These are phyloP conservation scores for Triglochin maritima DNA, from an alignment of 106 monocot genomes.

Conservation along the genomic window DNA sequence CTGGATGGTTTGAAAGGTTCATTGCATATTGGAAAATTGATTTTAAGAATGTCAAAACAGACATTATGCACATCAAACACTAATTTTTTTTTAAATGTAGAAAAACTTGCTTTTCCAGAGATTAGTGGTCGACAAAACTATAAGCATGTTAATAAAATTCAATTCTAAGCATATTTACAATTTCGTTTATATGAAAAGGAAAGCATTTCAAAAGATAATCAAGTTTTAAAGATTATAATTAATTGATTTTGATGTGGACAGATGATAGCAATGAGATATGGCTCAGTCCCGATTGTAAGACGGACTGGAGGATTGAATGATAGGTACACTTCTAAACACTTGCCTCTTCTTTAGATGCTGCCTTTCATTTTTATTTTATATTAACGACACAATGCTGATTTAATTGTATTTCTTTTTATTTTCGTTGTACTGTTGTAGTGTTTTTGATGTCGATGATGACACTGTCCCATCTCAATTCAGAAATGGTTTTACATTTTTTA, in stretches of 20 bases:
- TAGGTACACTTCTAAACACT: constrained; percentile 27
- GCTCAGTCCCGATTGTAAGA: constrained; percentile 87
- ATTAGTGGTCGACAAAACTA: too few species aligned
- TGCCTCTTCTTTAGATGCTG: too few species aligned
- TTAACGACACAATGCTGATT: too few species aligned
- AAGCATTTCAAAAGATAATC: neutral
- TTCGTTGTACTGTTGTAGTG: constrained; percentile 36
- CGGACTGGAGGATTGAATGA: constrained; percentile 88
- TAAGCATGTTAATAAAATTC: too few species aligned
- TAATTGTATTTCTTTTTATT: neutral
- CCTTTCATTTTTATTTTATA: neutral
- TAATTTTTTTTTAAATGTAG: too few species aligned
- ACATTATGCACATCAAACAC: too few species aligned
- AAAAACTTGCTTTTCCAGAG: too few species aligned
- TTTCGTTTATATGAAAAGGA: too few species aligned
- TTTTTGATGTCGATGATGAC: constrained; percentile 80
- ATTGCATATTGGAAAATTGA: too few species aligned
- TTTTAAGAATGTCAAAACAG: too few species aligned
- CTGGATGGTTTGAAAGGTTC: too few species aligned
- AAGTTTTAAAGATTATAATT: neutral
- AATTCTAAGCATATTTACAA: too few species aligned
- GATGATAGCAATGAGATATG: constrained; percentile 99
- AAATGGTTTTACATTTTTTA: constrained; percentile 83
- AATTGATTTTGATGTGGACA: constrained; percentile 14
- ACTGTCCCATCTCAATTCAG: constrained; percentile 37